These are phyloP conservation scores for Diplosphaera chodatii DNA, from an alignment of 139 green algal species.

Conservation along the genomic window DNA sequence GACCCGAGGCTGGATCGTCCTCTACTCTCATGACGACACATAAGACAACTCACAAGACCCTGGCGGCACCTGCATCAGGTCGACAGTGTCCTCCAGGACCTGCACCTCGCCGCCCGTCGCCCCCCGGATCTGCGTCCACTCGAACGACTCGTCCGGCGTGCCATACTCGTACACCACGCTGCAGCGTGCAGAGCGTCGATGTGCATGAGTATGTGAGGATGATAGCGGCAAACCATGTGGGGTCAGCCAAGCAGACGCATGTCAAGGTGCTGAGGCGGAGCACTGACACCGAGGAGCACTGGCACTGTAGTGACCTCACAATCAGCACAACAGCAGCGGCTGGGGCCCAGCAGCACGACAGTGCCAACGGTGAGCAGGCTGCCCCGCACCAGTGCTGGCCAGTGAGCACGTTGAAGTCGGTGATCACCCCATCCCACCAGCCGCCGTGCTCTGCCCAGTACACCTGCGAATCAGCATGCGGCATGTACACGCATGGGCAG, in stretches of 20 bases:
- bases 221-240: not conserved
- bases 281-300: too few relatives aligned
- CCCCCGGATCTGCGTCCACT: slow-evolving; percentile 11
- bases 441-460: slow-evolving; percentile 17
- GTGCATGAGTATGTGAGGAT: not conserved
- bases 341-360: too few relatives aligned
- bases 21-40: too few relatives aligned
- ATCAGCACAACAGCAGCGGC: too few relatives aligned
- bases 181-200: too few relatives aligned
- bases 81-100: not conserved
- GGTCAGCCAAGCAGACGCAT: not conserved
- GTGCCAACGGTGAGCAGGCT: too few relatives aligned
- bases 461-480: not conserved
- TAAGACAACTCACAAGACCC: too few relatives aligned
- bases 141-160: slow-evolving; percentile 15
- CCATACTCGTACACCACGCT: slow-evolving; percentile 25
- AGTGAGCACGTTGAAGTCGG: slow-evolving; percentile 1
- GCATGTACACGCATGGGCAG: too few relatives aligned
- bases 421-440: slow-evolving; percentile 21
- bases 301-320: too few relatives aligned
- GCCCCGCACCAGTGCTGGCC: slow-evolving; percentile 16
- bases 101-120: not conserved
- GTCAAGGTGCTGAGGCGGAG: too few relatives aligned
- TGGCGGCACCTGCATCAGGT: not conserved
- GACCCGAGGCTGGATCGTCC: too few relatives aligned